Evolutionary conservation across 331 rosid species (phyloP), one percentile per base, ranked within the genome.

Genomic region (Rosa hybrid): DNA sequence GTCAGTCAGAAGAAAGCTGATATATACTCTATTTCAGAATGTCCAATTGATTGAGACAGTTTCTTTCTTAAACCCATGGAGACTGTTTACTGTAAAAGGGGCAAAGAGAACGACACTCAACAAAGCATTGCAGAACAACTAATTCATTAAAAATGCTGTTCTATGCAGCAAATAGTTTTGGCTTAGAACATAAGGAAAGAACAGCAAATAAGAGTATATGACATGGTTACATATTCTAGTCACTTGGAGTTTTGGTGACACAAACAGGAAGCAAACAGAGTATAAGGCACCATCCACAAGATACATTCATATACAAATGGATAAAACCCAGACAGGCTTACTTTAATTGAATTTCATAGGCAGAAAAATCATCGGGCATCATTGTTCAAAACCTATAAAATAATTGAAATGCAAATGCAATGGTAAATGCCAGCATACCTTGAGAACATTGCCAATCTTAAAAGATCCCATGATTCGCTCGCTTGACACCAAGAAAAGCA

Each of bases 391-490:
- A 34, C 4, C 50, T 54, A 51, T 12, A 41, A 25, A 21, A 44
- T 9, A 38, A 13, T 56, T 1, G 21, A 59, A 59, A 42, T 78
- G 65, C 60, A 72, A 71, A 74, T 23, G 27, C 6, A 64, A 77
- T 51, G 13, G 76, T 21, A 72, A 64, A 72, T 16, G 27, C 25
- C 30, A 77, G 53, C 78, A 68, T 91, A 93, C 99, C 97, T 93
- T 88, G 75, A 96, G 94, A 81, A 81, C 64, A 62, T 85, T 87
- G 64, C 99, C 99, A 23, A 96, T 91, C 85, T 41, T 87, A 84
- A 96, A 96, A 88, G 80, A 77, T 50, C 98, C 99, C 99, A 96
- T 96, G 81, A 96, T 82, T 56, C 78, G 93, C 89, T 93, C 99
- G 85, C 88, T 96, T 1, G 99, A 93, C 50, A 91, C 98, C 91